Base-by-base conservation (phyloP, 1,284 basidiomycete genomes). In the Leccinum cinnamomeum region DNA sequence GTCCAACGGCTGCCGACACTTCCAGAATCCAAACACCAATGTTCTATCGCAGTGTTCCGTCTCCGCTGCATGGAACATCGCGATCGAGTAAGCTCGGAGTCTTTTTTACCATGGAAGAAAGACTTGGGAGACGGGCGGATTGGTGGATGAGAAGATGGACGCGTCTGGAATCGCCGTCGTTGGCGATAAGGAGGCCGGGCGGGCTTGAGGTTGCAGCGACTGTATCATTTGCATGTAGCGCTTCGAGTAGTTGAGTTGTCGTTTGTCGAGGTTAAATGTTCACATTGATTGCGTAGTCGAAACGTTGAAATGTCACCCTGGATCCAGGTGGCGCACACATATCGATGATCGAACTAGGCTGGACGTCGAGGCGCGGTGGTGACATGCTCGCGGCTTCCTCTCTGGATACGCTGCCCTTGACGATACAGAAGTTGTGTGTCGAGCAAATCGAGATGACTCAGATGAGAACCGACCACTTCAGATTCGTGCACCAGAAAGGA, bases 321-420 rank as follows among this genome's bases (percentile, higher is more conserved):
- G 95, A 97, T 14, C 97, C 97, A 1, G 97, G 97, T 2, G 97
- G 96, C n/a, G 97, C 97, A 74, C 97, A 99, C 92, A 98, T 95
- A 78, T 99, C 97, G 69, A 99, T 87, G 44, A 95, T 92, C 90
- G 90, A 0, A 33, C 30, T 33, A 8, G 95, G 92, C 71, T 94
- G 83, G n/a, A 99, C 94, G 65, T 97, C 92, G 56, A 99, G 84
- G 2, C 99, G 83, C 1, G 97, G 97, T 4, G 97, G 97, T 23
- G 99, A 82, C 97, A 99, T 99, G 71, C 95, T 97, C 59, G 99
- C 97, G 20, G 95, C 96, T 78, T 99, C 97, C 78, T 98, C 96
- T 23, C 97, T 83, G 10, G 95, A 97, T 61, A 99, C 85, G 72
- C 98, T 98, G 60, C 97, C 97, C 93, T 94, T 68, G 5, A 20